These are phyloP conservation scores for Amphicarpaea edgeworthii DNA, from an alignment of 306 rosid genomes.

Conservation along the genomic window DNA sequence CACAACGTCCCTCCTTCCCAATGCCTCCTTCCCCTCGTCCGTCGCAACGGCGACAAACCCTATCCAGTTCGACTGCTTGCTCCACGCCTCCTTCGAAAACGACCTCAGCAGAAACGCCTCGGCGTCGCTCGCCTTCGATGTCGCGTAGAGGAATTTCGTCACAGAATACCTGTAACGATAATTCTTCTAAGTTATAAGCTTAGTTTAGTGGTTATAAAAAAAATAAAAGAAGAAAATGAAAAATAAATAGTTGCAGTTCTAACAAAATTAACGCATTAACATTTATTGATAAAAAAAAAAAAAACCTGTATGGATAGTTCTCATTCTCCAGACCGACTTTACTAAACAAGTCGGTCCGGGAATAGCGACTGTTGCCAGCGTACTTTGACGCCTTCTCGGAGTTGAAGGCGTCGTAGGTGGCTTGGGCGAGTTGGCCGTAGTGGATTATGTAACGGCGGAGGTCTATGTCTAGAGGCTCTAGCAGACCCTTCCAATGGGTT, in stretches of 20 bases:
- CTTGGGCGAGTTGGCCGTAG: conserved; percentile 72
- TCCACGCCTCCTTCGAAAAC: conserved; percentile 69
- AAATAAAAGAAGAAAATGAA: too few relatives aligned
- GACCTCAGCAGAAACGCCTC: conserved; percentile 63
- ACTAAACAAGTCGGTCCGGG: conserved; percentile 59
- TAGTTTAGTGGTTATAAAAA: too few relatives aligned
- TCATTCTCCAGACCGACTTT: conserved; percentile 58
- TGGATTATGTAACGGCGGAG: conserved; percentile 70
- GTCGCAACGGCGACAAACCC: conserved; percentile 81
- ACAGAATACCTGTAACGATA: conserved; percentile 58
- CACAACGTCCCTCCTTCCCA: conserved; percentile 84
- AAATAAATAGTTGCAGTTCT: too few relatives aligned
- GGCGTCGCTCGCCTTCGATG: conserved; percentile 55
- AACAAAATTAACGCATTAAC: too few relatives aligned
- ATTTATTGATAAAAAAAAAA: too few relatives aligned
- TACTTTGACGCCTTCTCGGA: conserved; percentile 57
- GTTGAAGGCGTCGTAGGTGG: conserved; percentile 76
- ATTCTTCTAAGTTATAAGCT: too few relatives aligned
- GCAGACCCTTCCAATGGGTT: conserved; percentile 58
- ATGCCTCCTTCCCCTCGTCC: conserved; percentile 62
- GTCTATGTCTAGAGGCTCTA: conserved; percentile 71
- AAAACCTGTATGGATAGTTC: too few relatives aligned
- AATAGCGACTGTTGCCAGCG: conserved; percentile 64
- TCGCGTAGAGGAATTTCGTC: conserved; percentile 73
- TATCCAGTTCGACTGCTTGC: conserved; percentile 79